Evolutionary conservation across 345 rosid species (phyloP).

Genomic region (Eucalyptus melliodora): DNA sequence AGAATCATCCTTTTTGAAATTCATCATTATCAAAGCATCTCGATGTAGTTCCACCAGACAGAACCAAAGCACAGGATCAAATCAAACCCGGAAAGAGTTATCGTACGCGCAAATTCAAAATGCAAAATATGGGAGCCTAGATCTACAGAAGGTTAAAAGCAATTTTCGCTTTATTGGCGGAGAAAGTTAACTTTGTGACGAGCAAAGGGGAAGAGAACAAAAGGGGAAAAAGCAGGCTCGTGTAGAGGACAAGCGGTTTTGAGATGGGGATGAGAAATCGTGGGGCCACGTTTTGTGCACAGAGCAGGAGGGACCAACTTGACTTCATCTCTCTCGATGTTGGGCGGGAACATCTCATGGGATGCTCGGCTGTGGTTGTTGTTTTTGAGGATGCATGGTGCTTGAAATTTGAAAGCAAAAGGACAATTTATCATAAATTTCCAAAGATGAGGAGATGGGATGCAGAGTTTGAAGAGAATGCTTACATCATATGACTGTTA

Average conservation of each 20-base stretch:
- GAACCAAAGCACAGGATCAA: neutral
- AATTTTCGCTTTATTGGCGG: neutral
- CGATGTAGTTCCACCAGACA: neutral
- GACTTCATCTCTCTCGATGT: neutral
- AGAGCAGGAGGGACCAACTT: neutral
- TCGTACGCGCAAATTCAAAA: neutral
- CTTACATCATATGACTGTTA: neutral
- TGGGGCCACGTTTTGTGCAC: neutral
- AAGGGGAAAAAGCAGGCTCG: neutral
- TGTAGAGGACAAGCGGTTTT: neutral
- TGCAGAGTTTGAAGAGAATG: neutral
- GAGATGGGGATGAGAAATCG: neutral
- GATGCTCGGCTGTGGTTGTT: neutral
- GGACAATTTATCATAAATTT: neutral
- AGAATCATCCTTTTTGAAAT: neutral
- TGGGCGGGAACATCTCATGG: neutral
- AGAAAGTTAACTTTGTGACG: neutral
- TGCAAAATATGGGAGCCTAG: neutral
- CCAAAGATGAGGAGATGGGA: neutral
- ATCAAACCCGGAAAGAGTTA: neutral
- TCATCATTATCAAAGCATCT: neutral
- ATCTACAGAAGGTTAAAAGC: neutral
- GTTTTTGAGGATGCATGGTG: neutral
- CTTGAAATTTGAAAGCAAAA: neutral
- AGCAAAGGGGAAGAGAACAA: neutral